A percentile compares a stretch with the other conserved stretches of the same genome.
phyloP scores from a whole-genome alignment of 148 eudicot species.

The Silene latifolia region DNA sequence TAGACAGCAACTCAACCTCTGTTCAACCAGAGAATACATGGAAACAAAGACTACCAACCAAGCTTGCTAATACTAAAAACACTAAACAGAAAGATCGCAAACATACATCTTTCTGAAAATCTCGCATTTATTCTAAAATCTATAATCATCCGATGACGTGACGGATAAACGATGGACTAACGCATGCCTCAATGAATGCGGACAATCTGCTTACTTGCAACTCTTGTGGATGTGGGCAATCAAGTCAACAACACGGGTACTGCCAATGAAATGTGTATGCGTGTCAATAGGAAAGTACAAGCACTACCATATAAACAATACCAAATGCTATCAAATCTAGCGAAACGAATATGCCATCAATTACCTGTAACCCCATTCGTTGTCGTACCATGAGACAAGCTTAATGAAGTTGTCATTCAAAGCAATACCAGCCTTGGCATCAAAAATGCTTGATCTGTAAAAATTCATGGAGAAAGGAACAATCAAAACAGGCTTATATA shows the following conservation, averaged over 20 bases:
- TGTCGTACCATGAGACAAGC: conserved; percentile 91
- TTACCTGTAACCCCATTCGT: conserved; percentile 97
- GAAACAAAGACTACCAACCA: not conserved
- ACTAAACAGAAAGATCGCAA: not conserved
- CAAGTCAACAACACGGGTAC: conserved; percentile 77
- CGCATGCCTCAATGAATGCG: not conserved
- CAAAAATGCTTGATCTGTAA: conserved; percentile 84
- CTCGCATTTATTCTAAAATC: not conserved
- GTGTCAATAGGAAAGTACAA: not conserved
- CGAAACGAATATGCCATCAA: not conserved
- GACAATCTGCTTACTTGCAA: conserved; percentile 22
- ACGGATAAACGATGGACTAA: not conserved
- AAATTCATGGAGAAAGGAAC: not conserved
- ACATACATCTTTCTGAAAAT: not conserved
- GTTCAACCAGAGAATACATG: not conserved
- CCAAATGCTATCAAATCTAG: too few species aligned
- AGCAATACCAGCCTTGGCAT: conserved; percentile 93
- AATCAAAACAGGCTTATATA: not conserved
- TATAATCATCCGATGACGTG: not conserved
- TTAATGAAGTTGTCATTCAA: conserved; percentile 67
- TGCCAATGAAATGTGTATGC: conserved; percentile 22
- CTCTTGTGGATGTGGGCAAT: conserved; percentile 54
- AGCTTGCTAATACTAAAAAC: not conserved
- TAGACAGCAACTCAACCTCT: not conserved
- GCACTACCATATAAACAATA: too few species aligned